These are phyloP conservation scores for Nemania bipapillata DNA, from an alignment of 2,329 filamentous ascomycete genomes.

Conservation along the genomic window DNA sequence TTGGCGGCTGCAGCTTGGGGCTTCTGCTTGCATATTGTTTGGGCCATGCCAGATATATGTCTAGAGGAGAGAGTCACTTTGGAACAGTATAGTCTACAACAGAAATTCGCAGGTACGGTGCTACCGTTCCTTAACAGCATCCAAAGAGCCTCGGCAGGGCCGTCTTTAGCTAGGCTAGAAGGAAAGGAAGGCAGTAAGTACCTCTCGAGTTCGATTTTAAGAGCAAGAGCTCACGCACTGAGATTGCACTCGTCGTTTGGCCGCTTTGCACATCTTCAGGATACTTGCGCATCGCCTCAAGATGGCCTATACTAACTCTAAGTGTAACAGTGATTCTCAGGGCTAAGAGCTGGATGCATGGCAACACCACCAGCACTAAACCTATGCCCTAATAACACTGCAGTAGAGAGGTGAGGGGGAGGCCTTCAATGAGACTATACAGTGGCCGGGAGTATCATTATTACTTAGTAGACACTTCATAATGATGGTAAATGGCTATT, in stretches of 20 bases:
- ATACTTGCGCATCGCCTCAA: background rate
- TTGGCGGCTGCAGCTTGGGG: conserved; percentile 33
- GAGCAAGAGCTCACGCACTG: background rate
- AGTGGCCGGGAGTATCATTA: too few relatives aligned
- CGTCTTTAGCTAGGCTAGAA: conserved; percentile 19
- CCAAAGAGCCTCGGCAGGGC: conserved; percentile 21
- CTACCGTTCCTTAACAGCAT: conserved; percentile 32
- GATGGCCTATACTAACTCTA: background rate
- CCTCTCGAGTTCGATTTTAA: background rate
- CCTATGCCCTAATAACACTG: background rate
- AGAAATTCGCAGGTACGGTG: conserved; percentile 5
- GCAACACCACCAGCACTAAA: background rate
- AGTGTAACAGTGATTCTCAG: conserved; percentile 23
- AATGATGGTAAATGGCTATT: too few relatives aligned
- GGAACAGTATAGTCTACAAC: conserved; percentile 11
- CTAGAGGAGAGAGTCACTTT: conserved; percentile 18
- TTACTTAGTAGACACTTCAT: too few relatives aligned
- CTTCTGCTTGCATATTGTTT: conserved; percentile 27
- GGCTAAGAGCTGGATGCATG: conserved; percentile 35
- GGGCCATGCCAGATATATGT: conserved; percentile 17
- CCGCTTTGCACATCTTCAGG: background rate
- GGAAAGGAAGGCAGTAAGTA: conserved; percentile 32
- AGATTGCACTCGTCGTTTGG: background rate
- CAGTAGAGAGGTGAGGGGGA: too few relatives aligned
- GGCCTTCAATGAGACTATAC: too few relatives aligned